A percentile compares a stretch with the other conserved stretches of the same genome.
These are phyloP conservation scores for Scedosporium apiospermum DNA, from an alignment of 2,329 filamentous ascomycete species.

Conservation along the genomic window DNA sequence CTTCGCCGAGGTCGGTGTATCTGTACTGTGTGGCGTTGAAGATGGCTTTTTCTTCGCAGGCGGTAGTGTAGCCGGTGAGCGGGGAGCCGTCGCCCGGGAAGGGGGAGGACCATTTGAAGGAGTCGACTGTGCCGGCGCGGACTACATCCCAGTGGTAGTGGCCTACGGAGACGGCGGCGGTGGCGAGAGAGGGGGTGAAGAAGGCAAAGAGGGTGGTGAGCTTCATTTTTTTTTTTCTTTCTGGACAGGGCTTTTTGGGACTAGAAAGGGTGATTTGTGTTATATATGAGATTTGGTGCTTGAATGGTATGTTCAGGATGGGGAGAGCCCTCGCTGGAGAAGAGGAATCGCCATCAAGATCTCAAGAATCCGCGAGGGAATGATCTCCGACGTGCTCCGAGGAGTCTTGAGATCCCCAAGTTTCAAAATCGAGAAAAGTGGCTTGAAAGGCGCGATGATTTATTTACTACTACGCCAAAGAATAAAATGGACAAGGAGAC, in stretches of 20 bases:
- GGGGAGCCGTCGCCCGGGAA: constrained; percentile 16
- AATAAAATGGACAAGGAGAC: neutral
- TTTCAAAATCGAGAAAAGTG: neutral
- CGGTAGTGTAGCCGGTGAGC: constrained; percentile 7
- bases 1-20: constrained; percentile 30
- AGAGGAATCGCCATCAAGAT: neutral
- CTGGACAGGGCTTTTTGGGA: neutral
- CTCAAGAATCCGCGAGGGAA: neutral
- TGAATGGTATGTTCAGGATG: neutral
- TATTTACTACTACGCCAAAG: neutral
- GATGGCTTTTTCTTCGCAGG: constrained; percentile 22
- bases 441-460: neutral
- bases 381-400: neutral
- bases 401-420: neutral
- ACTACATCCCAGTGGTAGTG: constrained; percentile 4
- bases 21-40: constrained; percentile 31
- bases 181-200: neutral
- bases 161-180: neutral
- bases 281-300: neutral
- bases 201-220: neutral
- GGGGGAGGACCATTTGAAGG: constrained; percentile 32
- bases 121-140: constrained; percentile 18
- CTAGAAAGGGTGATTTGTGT: neutral
- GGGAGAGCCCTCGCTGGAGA: neutral
- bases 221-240: neutral